Percentiles rank a stretch among this genome's conserved stretches.
Conservation (phyloP, 2,329 filamentous ascomycete species). For the Trichoderma endophyticum region DNA sequence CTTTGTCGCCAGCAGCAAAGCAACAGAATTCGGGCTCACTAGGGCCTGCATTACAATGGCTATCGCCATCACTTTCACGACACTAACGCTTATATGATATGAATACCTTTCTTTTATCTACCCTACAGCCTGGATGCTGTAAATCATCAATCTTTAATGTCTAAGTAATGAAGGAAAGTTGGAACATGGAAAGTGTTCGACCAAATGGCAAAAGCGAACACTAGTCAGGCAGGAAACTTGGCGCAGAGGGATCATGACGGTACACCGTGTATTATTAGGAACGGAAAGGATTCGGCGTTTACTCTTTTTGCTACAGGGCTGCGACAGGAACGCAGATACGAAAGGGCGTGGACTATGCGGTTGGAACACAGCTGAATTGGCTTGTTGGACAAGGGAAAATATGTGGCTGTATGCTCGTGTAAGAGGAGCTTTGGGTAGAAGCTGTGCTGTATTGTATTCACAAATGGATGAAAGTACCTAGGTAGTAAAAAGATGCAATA, state of each 20-base stretch:
- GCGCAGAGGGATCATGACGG: background rate
- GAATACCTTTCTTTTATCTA: background rate
- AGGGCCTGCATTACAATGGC: background rate
- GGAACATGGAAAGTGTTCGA: background rate
- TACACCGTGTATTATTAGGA: background rate
- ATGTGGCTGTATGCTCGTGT: background rate
- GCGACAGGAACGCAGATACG: background rate
- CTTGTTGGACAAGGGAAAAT: background rate
- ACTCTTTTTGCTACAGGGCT: background rate
- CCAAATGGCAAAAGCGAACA: background rate
- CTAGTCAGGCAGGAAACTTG: too few species aligned
- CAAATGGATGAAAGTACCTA: background rate
- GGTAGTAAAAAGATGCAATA: background rate
- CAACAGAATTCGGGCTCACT: background rate
- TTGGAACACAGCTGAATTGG: background rate
- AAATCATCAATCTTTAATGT: constrained; percentile 1
- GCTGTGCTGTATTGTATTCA: background rate
- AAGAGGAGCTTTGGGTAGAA: background rate
- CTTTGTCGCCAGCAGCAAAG: constrained; percentile 1
- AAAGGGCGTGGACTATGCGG: background rate
- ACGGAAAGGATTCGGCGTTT: background rate
- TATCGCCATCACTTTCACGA: background rate
- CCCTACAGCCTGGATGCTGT: background rate
- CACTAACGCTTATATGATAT: background rate
- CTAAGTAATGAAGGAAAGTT: background rate